Percentiles rank a stretch among this genome's conserved stretches.
Conservation (phyloP, 164 flowering plant genomes). For the Protea cynaroides region DNA sequence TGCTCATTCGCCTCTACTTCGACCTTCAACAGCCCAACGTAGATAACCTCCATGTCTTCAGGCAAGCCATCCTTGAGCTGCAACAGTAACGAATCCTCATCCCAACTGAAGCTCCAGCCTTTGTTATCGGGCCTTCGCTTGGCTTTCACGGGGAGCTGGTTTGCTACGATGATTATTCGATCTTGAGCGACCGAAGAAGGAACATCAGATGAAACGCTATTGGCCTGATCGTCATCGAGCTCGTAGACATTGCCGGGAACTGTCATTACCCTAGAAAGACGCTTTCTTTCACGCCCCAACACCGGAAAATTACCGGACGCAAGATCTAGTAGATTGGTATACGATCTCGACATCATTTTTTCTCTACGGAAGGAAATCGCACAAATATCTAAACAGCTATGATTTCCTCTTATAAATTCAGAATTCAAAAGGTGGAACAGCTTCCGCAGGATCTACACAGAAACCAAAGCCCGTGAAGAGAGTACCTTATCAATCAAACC, state of each 20-base stretch:
- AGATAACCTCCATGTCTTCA: slow-evolving; percentile 72
- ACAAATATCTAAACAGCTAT: slow-evolving; percentile 13
- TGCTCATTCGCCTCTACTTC: slow-evolving; percentile 59
- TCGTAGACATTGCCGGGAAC: slow-evolving; percentile 61
- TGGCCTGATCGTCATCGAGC: slow-evolving; percentile 67
- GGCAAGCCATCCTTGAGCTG: slow-evolving; percentile 76
- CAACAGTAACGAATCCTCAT: slow-evolving; percentile 62
- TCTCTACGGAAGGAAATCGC: slow-evolving; percentile 7
- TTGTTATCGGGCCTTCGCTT: slow-evolving; percentile 54
- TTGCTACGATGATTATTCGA: slow-evolving; percentile 64
- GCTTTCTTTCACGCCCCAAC: slow-evolving; percentile 41
- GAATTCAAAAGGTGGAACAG: too few species aligned
- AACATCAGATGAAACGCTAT: slow-evolving; percentile 63
- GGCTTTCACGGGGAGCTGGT: slow-evolving; percentile 68
- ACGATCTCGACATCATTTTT: slow-evolving; percentile 78
- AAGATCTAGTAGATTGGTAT: slow-evolving; percentile 74
- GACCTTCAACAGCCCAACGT: slow-evolving; percentile 60
- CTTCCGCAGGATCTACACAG: not conserved
- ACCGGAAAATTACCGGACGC: slow-evolving; percentile 68
- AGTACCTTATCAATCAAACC: slow-evolving; percentile 3
- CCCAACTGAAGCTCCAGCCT: slow-evolving; percentile 82
- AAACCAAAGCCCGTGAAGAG: slow-evolving; percentile 8
- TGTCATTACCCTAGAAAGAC: slow-evolving; percentile 59
- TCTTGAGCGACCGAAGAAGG: slow-evolving; percentile 57
- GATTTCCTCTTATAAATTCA: not conserved